Conservation (phyloP, 371 early-diverging fungal species). For the Encephalitozoon cuniculi region DNA sequence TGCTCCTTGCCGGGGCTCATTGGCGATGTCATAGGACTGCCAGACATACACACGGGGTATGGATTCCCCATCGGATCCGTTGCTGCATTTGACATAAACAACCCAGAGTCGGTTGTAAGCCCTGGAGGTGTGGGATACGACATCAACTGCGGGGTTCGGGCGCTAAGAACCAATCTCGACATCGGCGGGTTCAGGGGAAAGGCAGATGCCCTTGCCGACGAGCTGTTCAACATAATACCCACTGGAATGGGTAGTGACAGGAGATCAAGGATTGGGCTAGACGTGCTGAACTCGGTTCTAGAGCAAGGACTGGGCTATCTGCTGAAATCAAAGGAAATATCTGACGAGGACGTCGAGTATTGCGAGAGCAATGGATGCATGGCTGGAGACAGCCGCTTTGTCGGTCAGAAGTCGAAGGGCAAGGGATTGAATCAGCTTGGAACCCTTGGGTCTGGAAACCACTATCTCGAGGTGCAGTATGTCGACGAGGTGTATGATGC, state of each 20-base stretch:
- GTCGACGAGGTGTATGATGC: slow-evolving; percentile 54
- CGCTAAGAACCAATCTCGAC: slow-evolving; percentile 40
- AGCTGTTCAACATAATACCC: slow-evolving; percentile 23
- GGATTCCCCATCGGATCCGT: slow-evolving; percentile 59
- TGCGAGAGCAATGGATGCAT: slow-evolving; percentile 54
- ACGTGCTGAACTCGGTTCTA: slow-evolving; percentile 27
- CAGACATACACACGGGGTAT: slow-evolving; percentile 61
- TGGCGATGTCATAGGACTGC: slow-evolving; percentile 46
- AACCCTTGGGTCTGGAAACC: slow-evolving; percentile 60
- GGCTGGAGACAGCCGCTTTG: slow-evolving; percentile 11
- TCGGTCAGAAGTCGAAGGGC: slow-evolving; percentile 52
- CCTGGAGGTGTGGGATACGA: slow-evolving; percentile 60
- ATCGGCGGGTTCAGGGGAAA: not conserved
- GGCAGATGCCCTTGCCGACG: slow-evolving; percentile 6
- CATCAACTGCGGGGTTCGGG: slow-evolving; percentile 62
- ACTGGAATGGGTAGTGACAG: slow-evolving; percentile 27
- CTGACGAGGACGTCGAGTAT: slow-evolving; percentile 28
- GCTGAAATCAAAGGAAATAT: slow-evolving; percentile 27
- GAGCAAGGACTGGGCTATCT: slow-evolving; percentile 41
- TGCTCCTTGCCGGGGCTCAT: slow-evolving; percentile 28
- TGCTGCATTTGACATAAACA: slow-evolving; percentile 41
- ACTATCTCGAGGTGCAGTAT: slow-evolving; percentile 60
- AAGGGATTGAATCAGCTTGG: slow-evolving; percentile 54
- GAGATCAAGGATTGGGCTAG: not conserved
- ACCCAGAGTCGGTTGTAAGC: slow-evolving; percentile 28